Evolutionary conservation across 139 green algal species (phyloP).

Genomic region (Picochlorum sp.): DNA sequence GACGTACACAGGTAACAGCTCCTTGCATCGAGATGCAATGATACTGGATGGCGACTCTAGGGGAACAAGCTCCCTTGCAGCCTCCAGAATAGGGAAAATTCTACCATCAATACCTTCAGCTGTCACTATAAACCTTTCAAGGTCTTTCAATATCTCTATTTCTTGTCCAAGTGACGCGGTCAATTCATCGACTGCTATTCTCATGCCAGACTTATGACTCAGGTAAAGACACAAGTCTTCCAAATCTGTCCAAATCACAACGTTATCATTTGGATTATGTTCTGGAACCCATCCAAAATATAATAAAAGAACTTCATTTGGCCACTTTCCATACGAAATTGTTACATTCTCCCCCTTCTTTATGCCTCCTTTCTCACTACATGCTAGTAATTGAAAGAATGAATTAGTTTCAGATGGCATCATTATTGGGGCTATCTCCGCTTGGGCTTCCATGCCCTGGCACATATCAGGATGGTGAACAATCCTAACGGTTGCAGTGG

Average conservation of each 20-base stretch:
- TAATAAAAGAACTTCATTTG: slow-evolving; percentile 48
- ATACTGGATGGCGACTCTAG: background rate
- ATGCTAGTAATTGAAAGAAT: slow-evolving; percentile 12
- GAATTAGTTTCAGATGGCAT: background rate
- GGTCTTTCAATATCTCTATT: too few relatives aligned
- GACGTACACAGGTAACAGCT: too few relatives aligned
- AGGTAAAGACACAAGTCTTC: background rate
- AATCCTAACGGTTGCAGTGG: slow-evolving; percentile 18
- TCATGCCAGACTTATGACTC: background rate
- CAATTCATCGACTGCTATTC: background rate
- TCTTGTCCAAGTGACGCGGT: too few relatives aligned
- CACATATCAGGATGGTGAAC: slow-evolving; percentile 16
- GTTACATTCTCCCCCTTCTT: slow-evolving; percentile 33
- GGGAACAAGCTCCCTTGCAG: background rate
- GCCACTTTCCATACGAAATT: slow-evolving; percentile 55
- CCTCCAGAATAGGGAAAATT: too few relatives aligned
- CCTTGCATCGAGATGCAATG: background rate
- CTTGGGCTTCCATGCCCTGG: slow-evolving; percentile 14
- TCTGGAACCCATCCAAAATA: slow-evolving; percentile 56
- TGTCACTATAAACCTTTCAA: background rate
- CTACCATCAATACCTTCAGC: background rate
- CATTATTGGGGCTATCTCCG: slow-evolving; percentile 1
- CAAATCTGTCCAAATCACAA: slow-evolving; percentile 2
- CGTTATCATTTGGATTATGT: slow-evolving; percentile 28
- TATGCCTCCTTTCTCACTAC: slow-evolving; percentile 1